Percentiles rank a stretch among this genome's conserved stretches.
phyloP scores from a whole-genome alignment of 306 rosid species.

The Dryas drummondii region DNA sequence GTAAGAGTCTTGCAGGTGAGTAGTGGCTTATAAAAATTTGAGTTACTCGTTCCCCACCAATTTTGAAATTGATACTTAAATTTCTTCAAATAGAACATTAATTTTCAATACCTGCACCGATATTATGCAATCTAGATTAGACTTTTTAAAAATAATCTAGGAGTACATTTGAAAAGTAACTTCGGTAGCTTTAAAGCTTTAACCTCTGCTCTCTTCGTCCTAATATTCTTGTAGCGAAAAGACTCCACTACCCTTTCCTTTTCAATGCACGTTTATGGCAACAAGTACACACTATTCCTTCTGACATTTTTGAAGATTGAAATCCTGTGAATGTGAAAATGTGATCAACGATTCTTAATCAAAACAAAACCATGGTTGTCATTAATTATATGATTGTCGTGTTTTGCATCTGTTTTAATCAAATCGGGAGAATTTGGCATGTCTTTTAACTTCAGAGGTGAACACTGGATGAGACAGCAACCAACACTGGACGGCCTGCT shows the following conservation, averaged over 20 bases:
- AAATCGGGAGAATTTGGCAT: background rate
- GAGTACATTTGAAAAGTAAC: no score
- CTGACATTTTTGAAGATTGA: background rate
- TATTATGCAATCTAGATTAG: no score
- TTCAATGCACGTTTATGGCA: background rate
- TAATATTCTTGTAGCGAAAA: background rate
- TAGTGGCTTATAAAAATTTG: no score
- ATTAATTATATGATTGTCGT: background rate
- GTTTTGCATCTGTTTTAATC: background rate
- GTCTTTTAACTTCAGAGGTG: background rate
- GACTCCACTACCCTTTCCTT: background rate
- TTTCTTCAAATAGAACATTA: no score
- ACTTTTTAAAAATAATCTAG: no score
- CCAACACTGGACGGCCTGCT: conserved; percentile 32
- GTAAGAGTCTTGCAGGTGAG: no score
- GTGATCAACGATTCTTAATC: background rate
- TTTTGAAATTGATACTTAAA: no score
- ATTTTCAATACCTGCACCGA: no score
- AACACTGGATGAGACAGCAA: conserved; percentile 11
- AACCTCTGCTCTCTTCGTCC: background rate
- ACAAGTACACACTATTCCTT: background rate
- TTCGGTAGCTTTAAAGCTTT: no score
- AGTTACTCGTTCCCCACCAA: no score
- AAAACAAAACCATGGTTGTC: background rate
- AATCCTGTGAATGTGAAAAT: background rate